These are phyloP conservation scores for Phytophthora agathidicida DNA, from an alignment of 352 stramenopile genomes.

Conservation along the genomic window DNA sequence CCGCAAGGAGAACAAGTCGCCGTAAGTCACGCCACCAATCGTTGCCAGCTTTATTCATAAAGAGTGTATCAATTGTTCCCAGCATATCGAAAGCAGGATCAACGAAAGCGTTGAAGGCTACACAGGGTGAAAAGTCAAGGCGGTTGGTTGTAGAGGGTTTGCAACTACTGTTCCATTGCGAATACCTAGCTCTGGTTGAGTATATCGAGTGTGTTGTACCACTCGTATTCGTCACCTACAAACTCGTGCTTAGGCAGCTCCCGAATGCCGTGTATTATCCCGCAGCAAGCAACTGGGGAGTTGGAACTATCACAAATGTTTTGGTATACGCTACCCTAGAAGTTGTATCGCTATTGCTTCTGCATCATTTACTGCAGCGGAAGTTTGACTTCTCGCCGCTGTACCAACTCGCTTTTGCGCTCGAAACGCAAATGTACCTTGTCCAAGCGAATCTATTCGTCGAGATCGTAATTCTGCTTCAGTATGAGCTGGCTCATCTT, in stretches of 20 bases:
- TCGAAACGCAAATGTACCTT: constrained; percentile 32
- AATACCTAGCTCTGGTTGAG: constrained; percentile 36
- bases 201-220: constrained; percentile 47
- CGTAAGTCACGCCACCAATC: constrained; percentile 1
- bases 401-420: constrained; percentile 44
- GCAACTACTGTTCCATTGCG: constrained; percentile 41
- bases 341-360: constrained; percentile 25
- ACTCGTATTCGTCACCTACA: constrained; percentile 33
- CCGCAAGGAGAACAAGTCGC: constrained; percentile 1
- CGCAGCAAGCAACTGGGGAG: neutral
- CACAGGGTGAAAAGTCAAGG: neutral
- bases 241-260: constrained; percentile 34
- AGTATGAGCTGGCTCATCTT: constrained; percentile 11
- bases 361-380: constrained; percentile 24
- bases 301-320: constrained; percentile 5
- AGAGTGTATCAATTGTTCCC: neutral
- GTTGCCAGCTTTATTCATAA: neutral
- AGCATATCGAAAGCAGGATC: neutral
- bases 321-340: constrained; percentile 33
- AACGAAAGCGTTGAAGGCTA: neutral
- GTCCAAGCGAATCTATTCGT: constrained; percentile 9
- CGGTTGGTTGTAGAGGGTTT: constrained; percentile 16
- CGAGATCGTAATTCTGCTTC: constrained; percentile 3
- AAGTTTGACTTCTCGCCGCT: constrained; percentile 38
- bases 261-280: constrained; percentile 43